Conservation (phyloP, 768 basidiomycete genomes). For the Tricholoma matsutake region DNA sequence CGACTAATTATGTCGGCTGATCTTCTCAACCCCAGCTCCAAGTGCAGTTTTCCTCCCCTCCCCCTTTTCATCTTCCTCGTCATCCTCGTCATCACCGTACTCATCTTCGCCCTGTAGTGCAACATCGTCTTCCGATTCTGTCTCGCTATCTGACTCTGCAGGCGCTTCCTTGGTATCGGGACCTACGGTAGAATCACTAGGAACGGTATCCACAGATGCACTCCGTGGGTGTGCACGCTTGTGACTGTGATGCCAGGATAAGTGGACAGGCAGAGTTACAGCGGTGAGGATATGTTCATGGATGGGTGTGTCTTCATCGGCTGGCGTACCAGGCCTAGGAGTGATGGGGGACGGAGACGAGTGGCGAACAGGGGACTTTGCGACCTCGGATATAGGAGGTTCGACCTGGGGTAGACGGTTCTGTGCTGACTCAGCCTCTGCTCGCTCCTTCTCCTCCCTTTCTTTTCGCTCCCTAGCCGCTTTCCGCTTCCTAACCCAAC, state of each 20-base stretch:
- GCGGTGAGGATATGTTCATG: conserved; percentile 16
- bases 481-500: conserved; percentile 68
- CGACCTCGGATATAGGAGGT: background rate
- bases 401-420: conserved; percentile 13
- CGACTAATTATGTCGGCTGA: conserved; percentile 19
- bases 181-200: background rate
- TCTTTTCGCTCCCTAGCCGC: conserved; percentile 54
- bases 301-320: background rate
- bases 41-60: conserved; percentile 11
- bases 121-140: conserved; percentile 8
- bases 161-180: background rate
- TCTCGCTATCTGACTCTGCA: conserved; percentile 7
- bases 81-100: conserved; percentile 15
- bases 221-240: conserved; percentile 7
- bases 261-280: conserved; percentile 12
- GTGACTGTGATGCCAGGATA: conserved; percentile 12
- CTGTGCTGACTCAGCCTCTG: conserved; percentile 29
- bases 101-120: conserved; percentile 8
- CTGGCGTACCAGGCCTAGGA: background rate
- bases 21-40: conserved; percentile 20
- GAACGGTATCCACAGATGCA: conserved; percentile 1
- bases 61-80: conserved; percentile 11
- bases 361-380: background rate
- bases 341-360: background rate
- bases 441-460: conserved; percentile 41